A percentile compares a stretch with the other conserved stretches of the same genome.
Conservation (phyloP, 2,329 filamentous ascomycete genomes). For the Zopfia rhizophila region DNA sequence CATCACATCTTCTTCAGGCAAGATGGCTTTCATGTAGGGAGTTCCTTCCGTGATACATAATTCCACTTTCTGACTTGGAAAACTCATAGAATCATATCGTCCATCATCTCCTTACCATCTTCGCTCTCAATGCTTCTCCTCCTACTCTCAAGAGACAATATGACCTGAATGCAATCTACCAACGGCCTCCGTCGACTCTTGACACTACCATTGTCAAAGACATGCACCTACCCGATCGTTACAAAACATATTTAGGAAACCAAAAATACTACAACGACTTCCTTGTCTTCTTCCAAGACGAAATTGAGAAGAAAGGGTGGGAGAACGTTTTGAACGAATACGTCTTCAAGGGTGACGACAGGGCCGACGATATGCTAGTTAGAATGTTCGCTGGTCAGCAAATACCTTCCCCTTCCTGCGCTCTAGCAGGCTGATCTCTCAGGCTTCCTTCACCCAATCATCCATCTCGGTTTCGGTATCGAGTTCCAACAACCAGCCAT, state of each 20-base stretch:
- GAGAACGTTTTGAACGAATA: slow-evolving; percentile 71
- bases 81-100: slow-evolving; percentile 73
- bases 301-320: slow-evolving; percentile 74
- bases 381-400: slow-evolving; percentile 72
- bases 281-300: slow-evolving; percentile 77
- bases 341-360: slow-evolving; percentile 72
- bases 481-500: slow-evolving; percentile 86
- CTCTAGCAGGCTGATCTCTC: slow-evolving; percentile 8
- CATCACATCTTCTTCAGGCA: slow-evolving; percentile 86
- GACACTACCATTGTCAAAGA: slow-evolving; percentile 64
- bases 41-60: not conserved
- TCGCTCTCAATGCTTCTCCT: slow-evolving; percentile 75
- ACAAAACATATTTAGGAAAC: slow-evolving; percentile 70
- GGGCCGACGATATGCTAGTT: slow-evolving; percentile 74
- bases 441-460: slow-evolving; percentile 81
- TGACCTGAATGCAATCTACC: slow-evolving; percentile 72
- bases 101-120: slow-evolving; percentile 81
- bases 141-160: slow-evolving; percentile 72
- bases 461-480: slow-evolving; percentile 85
- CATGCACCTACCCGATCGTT: slow-evolving; percentile 67
- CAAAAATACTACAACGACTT: slow-evolving; percentile 76
- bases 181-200: slow-evolving; percentile 63
- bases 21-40: slow-evolving; percentile 72
- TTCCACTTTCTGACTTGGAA: not conserved
- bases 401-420: not conserved